Evolutionary conservation across 2,329 filamentous ascomycete species (phyloP).

Genomic region (Fusarium pseudograminearum): DNA sequence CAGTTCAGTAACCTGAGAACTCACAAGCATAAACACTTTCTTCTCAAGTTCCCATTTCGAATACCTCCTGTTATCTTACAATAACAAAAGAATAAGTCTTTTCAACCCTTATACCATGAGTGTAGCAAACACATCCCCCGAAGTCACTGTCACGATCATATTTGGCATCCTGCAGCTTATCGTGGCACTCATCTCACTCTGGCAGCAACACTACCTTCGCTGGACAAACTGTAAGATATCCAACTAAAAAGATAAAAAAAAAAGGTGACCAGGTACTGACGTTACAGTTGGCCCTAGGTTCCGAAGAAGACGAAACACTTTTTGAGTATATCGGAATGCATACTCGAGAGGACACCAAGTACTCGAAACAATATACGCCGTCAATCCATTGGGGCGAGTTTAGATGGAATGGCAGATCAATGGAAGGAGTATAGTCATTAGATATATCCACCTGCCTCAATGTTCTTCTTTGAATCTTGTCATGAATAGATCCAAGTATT

Average conservation of each 20-base stretch:
- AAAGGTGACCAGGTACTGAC: not conserved
- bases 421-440: not conserved
- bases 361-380: not conserved
- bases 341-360: accelerated
- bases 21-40: too few relatives aligned
- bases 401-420: too few relatives aligned
- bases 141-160: not conserved
- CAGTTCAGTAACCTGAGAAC: too few relatives aligned
- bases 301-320: not conserved
- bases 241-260: too few relatives aligned
- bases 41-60: not conserved
- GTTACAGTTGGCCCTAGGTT: accelerated
- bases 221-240: not conserved
- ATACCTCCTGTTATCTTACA: accelerated
- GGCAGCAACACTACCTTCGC: constrained; percentile 10
- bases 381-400: too few relatives aligned
- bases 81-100: accelerated
- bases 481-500: not conserved
- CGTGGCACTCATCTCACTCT: not conserved
- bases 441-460: not conserved
- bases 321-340: not conserved
- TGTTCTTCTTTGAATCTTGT: not conserved
- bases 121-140: not conserved
- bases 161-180: constrained; percentile 2
- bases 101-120: not conserved